Conservation (phyloP, 768 basidiomycete species). For the Lactarius akahatsu region DNA sequence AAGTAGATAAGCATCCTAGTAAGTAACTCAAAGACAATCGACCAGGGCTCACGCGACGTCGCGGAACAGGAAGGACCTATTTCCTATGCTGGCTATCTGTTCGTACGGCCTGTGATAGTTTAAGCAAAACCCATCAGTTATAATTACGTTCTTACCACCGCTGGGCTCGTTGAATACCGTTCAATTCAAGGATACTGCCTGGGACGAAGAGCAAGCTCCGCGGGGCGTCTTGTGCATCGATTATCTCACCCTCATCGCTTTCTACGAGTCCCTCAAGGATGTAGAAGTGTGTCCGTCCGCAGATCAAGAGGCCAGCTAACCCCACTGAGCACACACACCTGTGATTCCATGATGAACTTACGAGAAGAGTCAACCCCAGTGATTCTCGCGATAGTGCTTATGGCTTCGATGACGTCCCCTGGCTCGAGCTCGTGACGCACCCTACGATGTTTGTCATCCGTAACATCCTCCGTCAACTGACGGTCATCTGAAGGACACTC, state of each 20-base stretch:
- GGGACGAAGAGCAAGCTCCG: conserved; percentile 79
- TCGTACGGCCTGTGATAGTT: conserved; percentile 60
- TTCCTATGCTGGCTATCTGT: conserved; percentile 74
- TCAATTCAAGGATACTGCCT: conserved; percentile 77
- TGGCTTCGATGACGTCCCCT: conserved; percentile 86
- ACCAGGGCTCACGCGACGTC: conserved; percentile 74
- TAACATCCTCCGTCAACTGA: conserved; percentile 70
- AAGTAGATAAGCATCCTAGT: background rate
- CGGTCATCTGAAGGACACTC: conserved; percentile 39
- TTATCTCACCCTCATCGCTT: conserved; percentile 81
- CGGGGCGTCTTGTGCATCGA: conserved; percentile 85
- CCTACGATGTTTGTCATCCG: conserved; percentile 85
- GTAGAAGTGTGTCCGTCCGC: conserved; percentile 82
- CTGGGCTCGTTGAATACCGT: conserved; percentile 76
- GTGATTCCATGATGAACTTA: conserved; percentile 40
- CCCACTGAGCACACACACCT: background rate
- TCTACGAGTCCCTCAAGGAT: conserved; percentile 90
- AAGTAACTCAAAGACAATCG: background rate
- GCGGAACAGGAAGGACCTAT: conserved; percentile 84
- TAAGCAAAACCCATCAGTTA: background rate
- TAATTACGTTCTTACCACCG: conserved; percentile 60
- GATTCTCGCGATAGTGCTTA: conserved; percentile 82
- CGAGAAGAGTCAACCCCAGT: conserved; percentile 91
- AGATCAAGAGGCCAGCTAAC: conserved; percentile 81
- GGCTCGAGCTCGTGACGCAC: conserved; percentile 85